phyloP scores from a whole-genome alignment of 1,284 basidiomycete species.

The Ganoderma leucocontextum region DNA sequence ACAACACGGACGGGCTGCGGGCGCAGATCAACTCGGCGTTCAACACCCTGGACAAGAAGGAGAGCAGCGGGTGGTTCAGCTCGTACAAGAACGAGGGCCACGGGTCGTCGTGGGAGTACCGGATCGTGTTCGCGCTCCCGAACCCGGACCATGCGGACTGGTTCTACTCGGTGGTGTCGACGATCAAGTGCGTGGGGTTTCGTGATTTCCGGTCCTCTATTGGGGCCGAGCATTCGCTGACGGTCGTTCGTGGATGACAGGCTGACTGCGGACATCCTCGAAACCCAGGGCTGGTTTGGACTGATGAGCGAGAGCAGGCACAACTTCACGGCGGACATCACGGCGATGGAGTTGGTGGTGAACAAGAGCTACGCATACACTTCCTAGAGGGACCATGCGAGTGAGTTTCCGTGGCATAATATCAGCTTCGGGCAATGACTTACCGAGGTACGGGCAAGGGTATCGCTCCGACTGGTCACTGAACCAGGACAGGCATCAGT shows the following conservation, averaged over 20 bases:
- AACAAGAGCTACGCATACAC: slow-evolving; percentile 2
- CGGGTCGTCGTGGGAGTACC: neutral
- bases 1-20: neutral
- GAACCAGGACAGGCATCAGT: neutral
- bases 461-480: neutral
- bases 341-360: neutral
- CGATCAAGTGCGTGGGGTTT: neutral
- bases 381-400: neutral
- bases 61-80: slow-evolving; percentile 1
- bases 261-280: neutral
- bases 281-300: neutral
- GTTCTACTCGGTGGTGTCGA: slow-evolving; percentile 1
- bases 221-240: neutral
- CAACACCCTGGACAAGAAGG: slow-evolving; percentile 1
- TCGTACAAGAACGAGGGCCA: neutral
- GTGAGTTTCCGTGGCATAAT: neutral
- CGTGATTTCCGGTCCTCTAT: neutral
- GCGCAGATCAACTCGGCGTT: slow-evolving; percentile 5
- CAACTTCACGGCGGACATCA: neutral
- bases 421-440: neutral
- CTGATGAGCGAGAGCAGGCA: neutral
- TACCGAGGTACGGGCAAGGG: neutral
- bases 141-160: slow-evolving; percentile 1
- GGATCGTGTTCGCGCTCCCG: slow-evolving; percentile 1
- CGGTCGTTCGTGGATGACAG: neutral